Conservation (phyloP, 129 eudicot genomes). For the Flaveria ramosissima region DNA sequence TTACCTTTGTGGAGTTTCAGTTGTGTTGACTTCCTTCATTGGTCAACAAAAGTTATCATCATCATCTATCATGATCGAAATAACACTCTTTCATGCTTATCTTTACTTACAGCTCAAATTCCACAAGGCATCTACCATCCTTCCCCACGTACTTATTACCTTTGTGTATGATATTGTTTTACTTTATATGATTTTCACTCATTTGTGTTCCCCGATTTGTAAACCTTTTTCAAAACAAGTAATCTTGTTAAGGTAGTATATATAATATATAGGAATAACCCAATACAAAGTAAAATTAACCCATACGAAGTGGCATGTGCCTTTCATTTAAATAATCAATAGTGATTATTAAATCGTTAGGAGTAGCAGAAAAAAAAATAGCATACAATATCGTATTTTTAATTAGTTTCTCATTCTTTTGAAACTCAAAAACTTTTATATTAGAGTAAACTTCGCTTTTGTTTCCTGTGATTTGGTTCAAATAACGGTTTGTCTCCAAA, state of each 20-base stretch:
- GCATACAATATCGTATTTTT: too few species aligned
- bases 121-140: constrained; percentile 14
- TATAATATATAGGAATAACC: background rate
- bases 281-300: too few species aligned
- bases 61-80: constrained; percentile 27
- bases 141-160: constrained; percentile 30
- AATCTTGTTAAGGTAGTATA: background rate
- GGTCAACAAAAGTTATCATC: constrained; percentile 34
- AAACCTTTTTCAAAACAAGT: constrained; percentile 24
- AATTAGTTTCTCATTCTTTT: too few species aligned
- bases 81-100: constrained; percentile 30
- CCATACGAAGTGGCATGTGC: too few species aligned
- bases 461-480: too few species aligned
- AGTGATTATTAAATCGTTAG: too few species aligned
- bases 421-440: too few species aligned
- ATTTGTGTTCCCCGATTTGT: constrained; percentile 23
- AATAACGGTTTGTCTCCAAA: too few species aligned
- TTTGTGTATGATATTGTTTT: constrained; percentile 27
- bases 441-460: too few species aligned
- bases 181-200: constrained; percentile 22
- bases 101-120: constrained; percentile 28
- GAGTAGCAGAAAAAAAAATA: too few species aligned
- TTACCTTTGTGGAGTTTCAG: constrained; percentile 23
- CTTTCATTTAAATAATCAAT: too few species aligned
- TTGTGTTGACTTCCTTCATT: constrained; percentile 35